Conservation (phyloP, 208 protist species). For the Tetramitus jugosus region DNA sequence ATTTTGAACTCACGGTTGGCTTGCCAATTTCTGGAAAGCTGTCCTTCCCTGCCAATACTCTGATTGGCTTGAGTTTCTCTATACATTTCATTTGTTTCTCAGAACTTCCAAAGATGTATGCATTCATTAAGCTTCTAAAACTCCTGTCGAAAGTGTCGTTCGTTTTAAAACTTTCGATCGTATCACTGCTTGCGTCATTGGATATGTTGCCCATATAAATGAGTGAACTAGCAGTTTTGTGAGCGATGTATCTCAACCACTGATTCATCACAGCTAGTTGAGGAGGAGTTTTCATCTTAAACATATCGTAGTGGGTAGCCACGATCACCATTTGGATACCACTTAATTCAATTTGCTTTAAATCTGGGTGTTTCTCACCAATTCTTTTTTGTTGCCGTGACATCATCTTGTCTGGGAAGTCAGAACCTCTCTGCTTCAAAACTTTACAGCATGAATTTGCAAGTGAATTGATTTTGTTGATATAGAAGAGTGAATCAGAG, state of each 20-base stretch:
- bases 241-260: neutral
- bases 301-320: constrained; percentile 62
- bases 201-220: neutral
- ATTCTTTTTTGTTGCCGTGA: constrained; percentile 49
- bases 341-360: constrained; percentile 54
- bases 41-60: neutral
- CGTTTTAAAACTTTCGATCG: neutral
- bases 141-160: neutral
- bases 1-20: neutral
- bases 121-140: too few relatives aligned
- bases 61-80: neutral
- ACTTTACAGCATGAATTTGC: constrained; percentile 55
- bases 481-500: constrained; percentile 49
- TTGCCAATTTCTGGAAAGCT: neutral
- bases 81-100: neutral
- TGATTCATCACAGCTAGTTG: neutral
- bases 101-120: neutral
- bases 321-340: constrained; percentile 70
- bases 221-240: neutral
- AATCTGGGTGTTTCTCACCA: constrained; percentile 52
- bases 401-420: constrained; percentile 64
- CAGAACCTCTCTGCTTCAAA: too few relatives aligned
- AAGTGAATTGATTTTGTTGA: constrained; percentile 57
- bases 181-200: neutral
- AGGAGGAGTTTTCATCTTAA: neutral